Base-by-base conservation (phyloP, 1,284 basidiomycete genomes). In the Gymnopus androsaceus region DNA sequence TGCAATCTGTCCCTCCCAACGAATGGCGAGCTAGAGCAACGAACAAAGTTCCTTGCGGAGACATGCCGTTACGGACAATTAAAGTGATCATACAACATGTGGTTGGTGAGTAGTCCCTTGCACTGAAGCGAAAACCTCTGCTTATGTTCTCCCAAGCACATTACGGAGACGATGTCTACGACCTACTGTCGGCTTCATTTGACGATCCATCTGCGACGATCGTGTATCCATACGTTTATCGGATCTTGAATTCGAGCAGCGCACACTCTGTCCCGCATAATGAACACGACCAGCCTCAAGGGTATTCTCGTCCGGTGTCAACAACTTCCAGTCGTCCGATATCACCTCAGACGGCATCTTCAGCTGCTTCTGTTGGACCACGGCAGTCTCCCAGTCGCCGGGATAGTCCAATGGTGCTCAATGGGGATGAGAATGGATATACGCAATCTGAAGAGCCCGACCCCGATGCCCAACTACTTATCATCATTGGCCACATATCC, bases 41-140 rank as follows among this genome's bases (percentile, higher is more conserved):
- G 3, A 94, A 94, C 66, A 90, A 90, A 59, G 84, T 98, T 0
- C 94, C 96, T 2, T 90, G 97, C 64, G 95, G 94, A 38, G 97
- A 99, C 67, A 92, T 99, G 92, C 97, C 97, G 2, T 73, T 99
- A 63, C 82, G 96, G 56, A 99, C 97, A 1, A 91, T 98, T 72
- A 99, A 99, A 77, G 95, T 96, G 27, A 93, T 98, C 62, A 91
- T 98, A 36, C 95, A 98, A 72, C 94, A 96, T 69, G 84, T 97
- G 56, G 92, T 97, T 62, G 88, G 93, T 94, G 64, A 76, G 93
- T 83, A 44, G 57, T 41, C 34, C 14, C 12, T 50, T 61, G 56
- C 53, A 19, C 56, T 61, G 38, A 61, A 53, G 23, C 30, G 6
- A 45, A 12, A 7, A 30, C 34, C 37, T 49, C 15, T 42, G 31